Evolutionary conservation across 2,329 filamentous ascomycete species (phyloP), one percentile per base, ranked within the genome.

Genomic region (Neonectria punicea): DNA sequence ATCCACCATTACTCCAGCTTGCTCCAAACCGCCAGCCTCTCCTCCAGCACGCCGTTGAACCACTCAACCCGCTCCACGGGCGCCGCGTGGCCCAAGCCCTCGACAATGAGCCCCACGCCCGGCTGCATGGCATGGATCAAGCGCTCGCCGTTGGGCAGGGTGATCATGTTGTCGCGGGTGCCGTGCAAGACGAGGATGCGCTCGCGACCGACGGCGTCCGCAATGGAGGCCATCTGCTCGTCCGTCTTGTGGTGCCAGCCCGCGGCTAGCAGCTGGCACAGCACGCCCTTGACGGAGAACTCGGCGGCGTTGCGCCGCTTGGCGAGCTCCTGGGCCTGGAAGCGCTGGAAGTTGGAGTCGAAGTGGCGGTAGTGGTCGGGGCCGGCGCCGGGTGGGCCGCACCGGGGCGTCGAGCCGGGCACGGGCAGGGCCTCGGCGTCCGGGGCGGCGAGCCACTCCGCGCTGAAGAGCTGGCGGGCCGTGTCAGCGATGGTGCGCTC

Each of bases 101-200:
- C 88, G n/a, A 90, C 83, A 28, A 93, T 86, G 46, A 87, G 76
- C 36, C 86, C 87, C 65, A 83, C 85, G 3, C 83, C 89, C 1
- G 93, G 92, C 69, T 83, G 66, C 28, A 97, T 74, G 49, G 87
- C 85, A 55, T 88, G 83, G 62, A 92, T 87, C 68, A 97, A 78
- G 77, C 90, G 87, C 74, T 88, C 81, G 0, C 88, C 93, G 75
- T 96, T 92, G 6, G 85, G 85, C 53, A 90, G 83, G 5, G 86
- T 88, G 70, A 97, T 91, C 91, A 97, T 94, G n/a, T 84, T 83
- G 78, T 97, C 94, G 10, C 80, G 79, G 1, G 86, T 90, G 8
- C 94, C 94, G 78, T 97, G 93, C 70, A 95, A 78, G 5, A 97
- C 87, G 71, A 93, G 78, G 68, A 97, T 94, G 34, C 93, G 82